Evolutionary conservation across 2,329 filamentous ascomycete genomes (phyloP).

Genomic region (Drechmeria coniospora): DNA sequence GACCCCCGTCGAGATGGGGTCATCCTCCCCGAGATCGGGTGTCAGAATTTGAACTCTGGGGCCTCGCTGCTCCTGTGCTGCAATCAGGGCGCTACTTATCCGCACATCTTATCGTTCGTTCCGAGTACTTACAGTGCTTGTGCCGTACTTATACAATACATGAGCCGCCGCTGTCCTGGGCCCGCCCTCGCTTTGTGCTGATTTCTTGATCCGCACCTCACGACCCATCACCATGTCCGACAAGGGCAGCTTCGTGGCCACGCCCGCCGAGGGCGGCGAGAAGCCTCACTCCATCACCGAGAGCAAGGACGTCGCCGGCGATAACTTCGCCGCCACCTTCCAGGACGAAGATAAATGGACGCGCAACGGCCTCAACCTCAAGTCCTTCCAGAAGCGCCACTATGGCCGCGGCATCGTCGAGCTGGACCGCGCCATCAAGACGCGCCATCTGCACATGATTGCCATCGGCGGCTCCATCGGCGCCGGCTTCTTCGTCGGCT

Average conservation of each 20-base stretch:
- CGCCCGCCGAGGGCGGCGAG: background rate
- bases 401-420: slow-evolving; percentile 16
- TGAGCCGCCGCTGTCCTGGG: too few relatives aligned
- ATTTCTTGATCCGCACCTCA: background rate
- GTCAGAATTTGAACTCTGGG: too few relatives aligned
- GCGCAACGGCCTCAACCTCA: slow-evolving; percentile 18
- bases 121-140: too few relatives aligned
- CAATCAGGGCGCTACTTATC: too few relatives aligned
- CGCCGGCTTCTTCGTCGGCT: slow-evolving; percentile 48
- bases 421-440: slow-evolving; percentile 34
- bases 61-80: too few relatives aligned
- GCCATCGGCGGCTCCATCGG: slow-evolving; percentile 46
- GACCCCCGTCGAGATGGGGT: too few relatives aligned
- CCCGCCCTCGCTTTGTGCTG: background rate
- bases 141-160: too few relatives aligned
- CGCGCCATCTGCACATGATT: slow-evolving; percentile 47
- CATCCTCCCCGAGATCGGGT: too few relatives aligned
- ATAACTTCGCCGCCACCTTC: slow-evolving; percentile 6
- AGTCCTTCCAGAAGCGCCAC: slow-evolving; percentile 18
- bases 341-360: slow-evolving; percentile 18
- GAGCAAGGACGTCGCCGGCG: slow-evolving; percentile 2
- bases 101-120: too few relatives aligned
- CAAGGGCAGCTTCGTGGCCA: background rate
- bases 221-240: slow-evolving; percentile 1
- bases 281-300: slow-evolving; percentile 1